Evolutionary conservation across 208 protist genomes (phyloP), one percentile per base, ranked within the genome.

Genomic region (Trichomonas gallinae): DNA sequence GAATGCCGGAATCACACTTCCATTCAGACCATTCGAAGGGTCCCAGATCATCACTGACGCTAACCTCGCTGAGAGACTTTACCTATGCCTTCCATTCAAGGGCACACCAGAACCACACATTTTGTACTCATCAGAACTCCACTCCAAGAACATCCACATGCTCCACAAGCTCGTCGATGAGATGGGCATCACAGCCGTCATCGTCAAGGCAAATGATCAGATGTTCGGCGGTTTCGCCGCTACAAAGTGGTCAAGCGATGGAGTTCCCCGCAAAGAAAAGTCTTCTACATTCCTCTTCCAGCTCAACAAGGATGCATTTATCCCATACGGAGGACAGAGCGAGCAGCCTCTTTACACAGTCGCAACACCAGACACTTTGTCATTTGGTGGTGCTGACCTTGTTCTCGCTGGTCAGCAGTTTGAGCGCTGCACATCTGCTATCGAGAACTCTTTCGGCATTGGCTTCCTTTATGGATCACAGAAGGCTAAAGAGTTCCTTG

Each of bases 381-480:
- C 40, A 38, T 93, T 93, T 17, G 87, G 87, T 93, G 45, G 45
- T 49, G n/a, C 45, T 17, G 87, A 93, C 31, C 10, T 93, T 15
- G 44, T 93, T 58, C 17, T 93, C 6, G 87, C 87, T 34, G 87
- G 45, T 38, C 40, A 93, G n/a, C 17, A 58, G 10, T 93, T 93
- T 38, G 87, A 93, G 8, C 40, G 44, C 2, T 93, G 87, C 44
- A 51, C 44, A 8, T 42, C 44, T 48, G 26, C 40, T 38, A 48
- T 93, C 31, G 87, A 93, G 46, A 93, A 93, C 31, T 93, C 87
- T 58, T 93, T 48, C 44, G 87, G 87, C n/a, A 51, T 93, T 93
- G 87, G 87, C 3, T 93, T 93, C 44, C n/a, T 48, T 0, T 26
- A 23, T 17, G 87, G 87, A 93, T 48, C 40, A 17, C 11, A 48